Conservation (phyloP, 371 early-diverging fungal genomes). For the Mucor sp. region DNA sequence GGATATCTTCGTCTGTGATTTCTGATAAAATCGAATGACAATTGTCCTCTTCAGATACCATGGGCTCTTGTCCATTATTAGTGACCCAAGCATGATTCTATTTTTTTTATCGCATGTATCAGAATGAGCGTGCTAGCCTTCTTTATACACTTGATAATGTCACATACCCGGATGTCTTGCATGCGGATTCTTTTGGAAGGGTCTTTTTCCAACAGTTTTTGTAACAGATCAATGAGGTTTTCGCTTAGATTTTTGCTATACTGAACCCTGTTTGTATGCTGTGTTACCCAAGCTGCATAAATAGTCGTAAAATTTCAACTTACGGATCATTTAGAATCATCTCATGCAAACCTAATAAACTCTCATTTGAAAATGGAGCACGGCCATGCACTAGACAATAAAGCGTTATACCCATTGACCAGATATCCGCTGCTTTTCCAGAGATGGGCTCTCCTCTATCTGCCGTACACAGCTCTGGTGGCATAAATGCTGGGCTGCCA, state of each 20-base stretch:
- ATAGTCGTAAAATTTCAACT: conserved; percentile 5
- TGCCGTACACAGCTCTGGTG: conserved; percentile 34
- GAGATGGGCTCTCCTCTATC: conserved; percentile 51
- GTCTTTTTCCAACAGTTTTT: conserved; percentile 77
- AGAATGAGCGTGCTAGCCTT: not conserved
- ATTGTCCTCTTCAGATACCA: conserved; percentile 76
- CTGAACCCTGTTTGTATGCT: not conserved
- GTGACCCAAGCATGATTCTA: conserved; percentile 83
- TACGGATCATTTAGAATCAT: conserved; percentile 34
- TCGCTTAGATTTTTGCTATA: conserved; percentile 1
- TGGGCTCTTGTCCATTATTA: conserved; percentile 56
- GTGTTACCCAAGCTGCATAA: not conserved
- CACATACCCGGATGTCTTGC: conserved; percentile 58
- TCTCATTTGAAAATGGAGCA: conserved; percentile 86
- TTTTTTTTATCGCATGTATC: not conserved
- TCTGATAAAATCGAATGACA: conserved; percentile 61
- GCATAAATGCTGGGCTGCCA: conserved; percentile 74
- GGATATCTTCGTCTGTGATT: conserved; percentile 82
- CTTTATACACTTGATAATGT: not conserved
- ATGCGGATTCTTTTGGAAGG: conserved; percentile 78
- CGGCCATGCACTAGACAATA: conserved; percentile 86
- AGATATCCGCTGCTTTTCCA: conserved; percentile 89
- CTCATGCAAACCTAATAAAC: conserved; percentile 75
- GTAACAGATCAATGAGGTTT: conserved; percentile 53
- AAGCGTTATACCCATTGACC: conserved; percentile 98